phyloP scores from a whole-genome alignment of 129 eudicot genomes.

The Saposhnikovia divaricata region DNA sequence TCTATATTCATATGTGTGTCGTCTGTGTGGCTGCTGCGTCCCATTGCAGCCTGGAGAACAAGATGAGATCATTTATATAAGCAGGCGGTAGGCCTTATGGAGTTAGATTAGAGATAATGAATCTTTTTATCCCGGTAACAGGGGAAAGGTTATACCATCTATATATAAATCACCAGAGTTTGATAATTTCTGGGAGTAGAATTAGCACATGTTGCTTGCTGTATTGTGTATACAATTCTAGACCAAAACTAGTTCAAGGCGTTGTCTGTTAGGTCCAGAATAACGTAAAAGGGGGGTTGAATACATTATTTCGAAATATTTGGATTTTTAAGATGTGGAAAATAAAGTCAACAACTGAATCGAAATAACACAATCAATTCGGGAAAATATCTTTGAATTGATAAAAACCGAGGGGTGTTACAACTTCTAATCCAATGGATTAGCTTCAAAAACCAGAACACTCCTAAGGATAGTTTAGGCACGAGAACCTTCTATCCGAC shows the following conservation, averaged over 20 bases:
- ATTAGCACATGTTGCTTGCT: not conserved
- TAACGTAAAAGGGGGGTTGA: no score
- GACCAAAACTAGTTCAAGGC: not conserved
- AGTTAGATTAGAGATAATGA: not conserved
- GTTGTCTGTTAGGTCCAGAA: no score
- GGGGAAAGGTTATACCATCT: not conserved
- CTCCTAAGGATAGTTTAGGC: no score
- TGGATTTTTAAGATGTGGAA: no score
- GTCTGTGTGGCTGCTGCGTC: not conserved
- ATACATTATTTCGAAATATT: no score
- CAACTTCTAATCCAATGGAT: no score
- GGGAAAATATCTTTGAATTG: no score
- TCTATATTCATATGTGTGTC: not conserved
- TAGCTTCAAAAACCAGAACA: no score
- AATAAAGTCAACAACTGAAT: no score
- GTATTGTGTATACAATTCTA: not conserved
- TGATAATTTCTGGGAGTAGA: not conserved
- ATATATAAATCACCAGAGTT: not conserved
- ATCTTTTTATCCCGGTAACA: not conserved
- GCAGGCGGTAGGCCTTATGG: not conserved
- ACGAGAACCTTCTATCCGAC: no score
- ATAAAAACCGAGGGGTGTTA: no score
- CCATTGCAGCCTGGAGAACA: not conserved
- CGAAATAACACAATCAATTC: no score
- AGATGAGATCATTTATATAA: not conserved